Conservation (phyloP, 768 basidiomycete species). For the Phanerochaete sordida region DNA sequence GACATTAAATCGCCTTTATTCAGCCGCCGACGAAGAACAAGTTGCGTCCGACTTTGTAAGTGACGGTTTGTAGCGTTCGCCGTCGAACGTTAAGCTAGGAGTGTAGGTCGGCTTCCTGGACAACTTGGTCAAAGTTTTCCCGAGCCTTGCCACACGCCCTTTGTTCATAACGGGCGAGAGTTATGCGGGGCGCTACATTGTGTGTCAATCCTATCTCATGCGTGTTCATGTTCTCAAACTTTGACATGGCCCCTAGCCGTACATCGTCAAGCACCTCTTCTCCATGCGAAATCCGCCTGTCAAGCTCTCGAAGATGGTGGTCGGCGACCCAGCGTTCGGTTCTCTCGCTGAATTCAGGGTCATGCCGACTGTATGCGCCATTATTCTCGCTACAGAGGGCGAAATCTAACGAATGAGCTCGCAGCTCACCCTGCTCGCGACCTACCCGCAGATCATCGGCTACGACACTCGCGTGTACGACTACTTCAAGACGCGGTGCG, state of each 20-base stretch:
- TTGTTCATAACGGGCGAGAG: conserved; percentile 70
- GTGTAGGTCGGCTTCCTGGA: conserved; percentile 64
- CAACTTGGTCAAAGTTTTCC: conserved; percentile 75
- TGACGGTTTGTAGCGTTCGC: neutral
- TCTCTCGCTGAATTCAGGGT: conserved; percentile 48
- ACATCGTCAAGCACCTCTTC: conserved; percentile 73
- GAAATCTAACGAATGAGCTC: neutral
- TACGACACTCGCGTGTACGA: conserved; percentile 64
- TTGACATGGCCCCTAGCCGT: conserved; percentile 44
- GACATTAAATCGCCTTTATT: neutral
- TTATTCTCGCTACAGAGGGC: neutral
- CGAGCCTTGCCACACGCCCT: conserved; percentile 61
- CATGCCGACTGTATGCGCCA: conserved; percentile 45
- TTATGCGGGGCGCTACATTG: conserved; percentile 73
- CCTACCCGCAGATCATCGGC: conserved; percentile 73
- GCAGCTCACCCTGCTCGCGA: conserved; percentile 58
- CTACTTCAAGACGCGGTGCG: conserved; percentile 69
- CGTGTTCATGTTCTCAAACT: neutral
- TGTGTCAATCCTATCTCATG: conserved; percentile 17
- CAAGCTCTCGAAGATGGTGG: conserved; percentile 61
- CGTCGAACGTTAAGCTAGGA: neutral
- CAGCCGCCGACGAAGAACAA: conserved; percentile 51
- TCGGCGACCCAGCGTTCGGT: conserved; percentile 65
- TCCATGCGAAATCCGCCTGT: conserved; percentile 61
- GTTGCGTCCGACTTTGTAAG: conserved; percentile 52